Conservation (phyloP, 306 rosid species). For the Pyrus bretschneideri region DNA sequence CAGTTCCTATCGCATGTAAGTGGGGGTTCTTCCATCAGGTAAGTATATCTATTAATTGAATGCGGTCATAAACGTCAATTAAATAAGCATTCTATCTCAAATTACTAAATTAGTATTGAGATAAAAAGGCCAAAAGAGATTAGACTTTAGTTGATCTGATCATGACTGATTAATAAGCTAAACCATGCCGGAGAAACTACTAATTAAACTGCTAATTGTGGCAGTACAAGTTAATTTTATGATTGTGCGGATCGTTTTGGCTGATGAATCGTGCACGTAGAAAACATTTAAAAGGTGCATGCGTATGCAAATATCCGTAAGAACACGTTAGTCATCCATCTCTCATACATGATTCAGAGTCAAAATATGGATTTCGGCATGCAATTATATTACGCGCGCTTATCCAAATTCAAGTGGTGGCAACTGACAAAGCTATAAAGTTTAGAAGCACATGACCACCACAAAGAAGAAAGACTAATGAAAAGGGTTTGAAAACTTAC, state of each 20-base stretch:
- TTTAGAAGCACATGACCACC: background rate
- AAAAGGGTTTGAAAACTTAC: too few species aligned
- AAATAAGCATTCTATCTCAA: background rate
- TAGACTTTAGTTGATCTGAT: background rate
- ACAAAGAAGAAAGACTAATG: too few species aligned
- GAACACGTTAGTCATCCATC: background rate
- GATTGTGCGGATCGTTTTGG: background rate
- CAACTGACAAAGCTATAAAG: background rate
- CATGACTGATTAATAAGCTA: background rate
- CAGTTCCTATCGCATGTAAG: background rate
- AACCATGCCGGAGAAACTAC: background rate
- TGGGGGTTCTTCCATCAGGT: background rate
- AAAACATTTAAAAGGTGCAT: background rate
- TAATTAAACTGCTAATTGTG: background rate
- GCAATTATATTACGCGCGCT: too few species aligned
- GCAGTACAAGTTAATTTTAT: background rate
- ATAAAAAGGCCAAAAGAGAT: background rate
- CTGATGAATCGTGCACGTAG: conserved; percentile 8
- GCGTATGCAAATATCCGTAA: background rate
- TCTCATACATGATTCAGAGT: too few species aligned
- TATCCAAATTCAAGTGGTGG: background rate
- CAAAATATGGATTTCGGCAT: background rate
- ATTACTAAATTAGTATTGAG: background rate
- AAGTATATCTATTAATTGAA: background rate
- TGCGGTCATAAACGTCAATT: background rate